A percentile compares a stretch with the other conserved stretches of the same genome.
Conservation (phyloP, 306 rosid genomes). For the Gastrolobium villosum region DNA sequence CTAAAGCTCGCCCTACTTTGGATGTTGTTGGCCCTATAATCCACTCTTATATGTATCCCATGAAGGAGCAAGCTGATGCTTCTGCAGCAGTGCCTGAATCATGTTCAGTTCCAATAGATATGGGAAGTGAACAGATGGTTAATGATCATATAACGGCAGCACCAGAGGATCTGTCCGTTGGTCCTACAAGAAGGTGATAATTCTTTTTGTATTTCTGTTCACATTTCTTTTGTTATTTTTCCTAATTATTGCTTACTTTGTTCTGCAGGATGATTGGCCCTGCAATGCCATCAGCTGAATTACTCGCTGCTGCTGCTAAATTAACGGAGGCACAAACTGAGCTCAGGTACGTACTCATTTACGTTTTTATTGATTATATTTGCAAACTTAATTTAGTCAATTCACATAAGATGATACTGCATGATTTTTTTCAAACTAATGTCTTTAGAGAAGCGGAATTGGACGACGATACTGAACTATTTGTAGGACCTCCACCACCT, state of each 20-base stretch:
- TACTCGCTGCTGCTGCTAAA: constrained; percentile 95
- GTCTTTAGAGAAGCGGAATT: constrained; percentile 72
- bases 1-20: constrained; percentile 76
- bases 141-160: constrained; percentile 46
- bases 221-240: not conserved
- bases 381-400: not conserved
- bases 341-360: constrained; percentile 62
- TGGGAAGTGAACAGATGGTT: constrained; percentile 46
- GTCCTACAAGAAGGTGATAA: constrained; percentile 74
- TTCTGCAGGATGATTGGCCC: constrained; percentile 82
- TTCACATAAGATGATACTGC: constrained; percentile 17
- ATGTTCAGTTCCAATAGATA: constrained; percentile 50
- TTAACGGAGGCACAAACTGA: constrained; percentile 90
- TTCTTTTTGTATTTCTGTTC: constrained; percentile 22
- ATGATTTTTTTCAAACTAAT: constrained; percentile 37
- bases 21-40: constrained; percentile 77
- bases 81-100: constrained; percentile 51
- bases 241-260: constrained; percentile 40
- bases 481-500: constrained; percentile 93
- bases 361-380: constrained; percentile 5
- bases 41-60: constrained; percentile 48
- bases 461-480: constrained; percentile 73
- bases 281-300: constrained; percentile 94
- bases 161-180: constrained; percentile 62
- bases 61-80: constrained; percentile 43